A percentile compares a stretch with the other conserved stretches of the same genome.
phyloP scores from a whole-genome alignment of 139 green algal species.

The Coelastrella sp. region DNA sequence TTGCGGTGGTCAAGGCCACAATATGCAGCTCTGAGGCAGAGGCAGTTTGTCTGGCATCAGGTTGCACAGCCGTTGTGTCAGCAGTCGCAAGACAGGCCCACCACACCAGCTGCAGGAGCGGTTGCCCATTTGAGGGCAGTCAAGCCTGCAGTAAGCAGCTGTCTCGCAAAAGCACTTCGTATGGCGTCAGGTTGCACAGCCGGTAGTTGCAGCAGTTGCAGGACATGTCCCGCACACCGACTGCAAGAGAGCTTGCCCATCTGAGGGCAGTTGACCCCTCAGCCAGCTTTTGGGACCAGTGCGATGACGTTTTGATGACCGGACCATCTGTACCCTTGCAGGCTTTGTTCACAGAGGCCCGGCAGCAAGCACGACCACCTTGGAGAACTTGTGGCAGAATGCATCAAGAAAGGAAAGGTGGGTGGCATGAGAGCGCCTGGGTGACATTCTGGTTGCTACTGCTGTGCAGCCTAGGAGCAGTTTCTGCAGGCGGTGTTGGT shows the following conservation, averaged over 20 bases:
- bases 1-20: too few species aligned
- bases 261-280: not conserved
- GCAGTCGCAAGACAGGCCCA: not conserved
- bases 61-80: not conserved
- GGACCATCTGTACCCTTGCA: not conserved
- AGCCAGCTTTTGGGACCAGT: too few species aligned
- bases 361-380: slow-evolving; percentile 3
- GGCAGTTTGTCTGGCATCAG: too few species aligned
- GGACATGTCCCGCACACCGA: not conserved
- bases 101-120: too few species aligned
- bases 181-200: not conserved
- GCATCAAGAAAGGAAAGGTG: slow-evolving; percentile 42
- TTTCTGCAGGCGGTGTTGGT: too few species aligned
- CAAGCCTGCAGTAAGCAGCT: not conserved
- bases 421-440: not conserved
- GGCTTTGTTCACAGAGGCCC: not conserved
- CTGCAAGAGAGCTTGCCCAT: too few species aligned
- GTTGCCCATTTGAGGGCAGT: too few species aligned
- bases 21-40: too few species aligned
- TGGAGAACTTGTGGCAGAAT: slow-evolving; percentile 9
- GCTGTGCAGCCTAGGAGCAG: not conserved
- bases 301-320: too few species aligned
- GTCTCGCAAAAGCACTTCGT: too few species aligned
- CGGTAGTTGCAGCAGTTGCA: not conserved
- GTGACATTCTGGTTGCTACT: not conserved